Evolutionary conservation across 495 filamentous ascomycete genomes (phyloP).

Genomic region (Penicillium ucsense): DNA sequence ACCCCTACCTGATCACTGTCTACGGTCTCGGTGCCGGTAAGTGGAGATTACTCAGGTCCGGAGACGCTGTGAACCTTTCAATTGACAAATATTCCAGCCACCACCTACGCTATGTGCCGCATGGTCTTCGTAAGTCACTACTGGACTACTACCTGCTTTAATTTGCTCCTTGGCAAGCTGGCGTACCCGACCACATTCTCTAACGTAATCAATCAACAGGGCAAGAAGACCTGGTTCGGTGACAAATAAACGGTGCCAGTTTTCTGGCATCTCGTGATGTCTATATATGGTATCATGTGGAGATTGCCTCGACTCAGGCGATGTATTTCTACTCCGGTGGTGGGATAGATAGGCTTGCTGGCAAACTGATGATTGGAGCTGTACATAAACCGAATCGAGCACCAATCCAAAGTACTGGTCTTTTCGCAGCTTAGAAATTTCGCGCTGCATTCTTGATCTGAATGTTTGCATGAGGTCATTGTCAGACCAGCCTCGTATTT

Average conservation of each 20-base stretch:
- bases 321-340: conserved; percentile 34
- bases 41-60: conserved; percentile 30
- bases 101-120: conserved; percentile 49
- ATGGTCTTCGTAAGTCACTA: conserved; percentile 42
- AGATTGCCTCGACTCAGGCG: conserved; percentile 17
- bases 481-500: too few species aligned
- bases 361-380: conserved; percentile 28
- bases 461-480: too few species aligned
- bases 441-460: too few species aligned
- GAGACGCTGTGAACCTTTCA: conserved; percentile 3
- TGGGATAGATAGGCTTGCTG: conserved; percentile 20
- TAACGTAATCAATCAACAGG: conserved; percentile 35
- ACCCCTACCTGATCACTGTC: conserved; percentile 64
- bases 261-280: neutral
- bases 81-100: conserved; percentile 27
- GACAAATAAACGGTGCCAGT: conserved; percentile 42
- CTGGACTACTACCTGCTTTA: neutral
- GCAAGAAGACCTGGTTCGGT: conserved; percentile 84
- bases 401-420: conserved; percentile 24
- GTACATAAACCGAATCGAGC: conserved; percentile 38
- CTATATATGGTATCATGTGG: conserved; percentile 4
- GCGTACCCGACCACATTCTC: conserved; percentile 3
- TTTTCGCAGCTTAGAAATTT: neutral
- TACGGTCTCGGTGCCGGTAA: conserved; percentile 46
- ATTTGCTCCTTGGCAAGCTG: neutral